Percentiles rank a stretch among this genome's conserved stretches.
These are phyloP conservation scores for Candida yuanshanica DNA, from an alignment of 805 yeast species.

Conservation along the genomic window DNA sequence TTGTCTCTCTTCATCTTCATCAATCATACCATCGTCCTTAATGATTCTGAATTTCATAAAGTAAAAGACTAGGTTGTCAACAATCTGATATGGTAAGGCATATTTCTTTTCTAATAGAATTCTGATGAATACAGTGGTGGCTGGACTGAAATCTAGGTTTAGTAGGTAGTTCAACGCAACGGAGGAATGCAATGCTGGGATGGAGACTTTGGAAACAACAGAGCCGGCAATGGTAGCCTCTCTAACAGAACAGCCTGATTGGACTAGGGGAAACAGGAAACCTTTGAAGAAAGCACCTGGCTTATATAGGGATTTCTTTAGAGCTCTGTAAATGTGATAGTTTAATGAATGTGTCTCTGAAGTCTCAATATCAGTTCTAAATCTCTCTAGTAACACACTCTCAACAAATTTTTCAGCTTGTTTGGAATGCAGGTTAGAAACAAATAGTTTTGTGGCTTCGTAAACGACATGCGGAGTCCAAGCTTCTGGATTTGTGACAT, in stretches of 20 bases:
- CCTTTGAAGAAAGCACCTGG: conserved; percentile 99
- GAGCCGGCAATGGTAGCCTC: conserved; percentile 97
- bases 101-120: conserved; percentile 89
- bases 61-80: conserved; percentile 90
- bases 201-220: conserved; percentile 79
- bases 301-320: conserved; percentile 89
- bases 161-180: conserved; percentile 86
- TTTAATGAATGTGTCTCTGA: conserved; percentile 74
- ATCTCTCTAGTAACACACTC: conserved; percentile 61
- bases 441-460: conserved; percentile 92
- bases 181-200: conserved; percentile 93
- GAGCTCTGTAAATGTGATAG: conserved; percentile 87
- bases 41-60: conserved; percentile 84
- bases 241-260: conserved; percentile 80
- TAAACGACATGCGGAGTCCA: conserved; percentile 96
- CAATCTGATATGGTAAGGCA: conserved; percentile 93
- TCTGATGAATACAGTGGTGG: conserved; percentile 85
- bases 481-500: conserved; percentile 82
- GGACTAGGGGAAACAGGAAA: conserved; percentile 84
- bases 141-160: conserved; percentile 79
- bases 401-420: conserved; percentile 85
- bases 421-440: conserved; percentile 79
- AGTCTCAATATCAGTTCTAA: conserved; percentile 65
- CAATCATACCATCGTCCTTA: conserved; percentile 32
- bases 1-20: conserved; percentile 34